Evolutionary conservation across 805 yeast species (phyloP), one percentile per base, ranked within the genome.

Genomic region (Grigorovia humatica): DNA sequence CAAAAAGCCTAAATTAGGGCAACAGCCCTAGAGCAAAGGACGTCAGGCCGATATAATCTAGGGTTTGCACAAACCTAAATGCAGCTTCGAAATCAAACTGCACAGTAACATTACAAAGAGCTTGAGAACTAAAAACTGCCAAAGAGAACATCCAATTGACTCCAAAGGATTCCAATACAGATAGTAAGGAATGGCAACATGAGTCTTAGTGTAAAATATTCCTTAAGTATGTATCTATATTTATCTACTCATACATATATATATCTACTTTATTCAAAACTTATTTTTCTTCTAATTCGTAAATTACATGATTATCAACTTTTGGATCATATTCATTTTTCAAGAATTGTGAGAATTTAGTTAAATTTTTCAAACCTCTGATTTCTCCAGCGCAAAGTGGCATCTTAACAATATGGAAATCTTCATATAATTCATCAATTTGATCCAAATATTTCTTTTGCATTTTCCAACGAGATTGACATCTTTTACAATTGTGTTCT

Each of bases 351-450:
- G 96, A 87, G 64, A 93, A 93, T 67, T 82, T 79, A 67, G 80
- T 83, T 69, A 93, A 77, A 64, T 89, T 88, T 51, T 84, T 85
- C 56, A 87, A 75, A 38, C 99, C 99, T 70, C 99, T 82, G 52
- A 93, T 93, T 72, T 93, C 99, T 57, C 85, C 81, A 47, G 96
- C 96, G 58, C 93, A 80, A 66, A 91, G 80, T 2, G 99, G 99
- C 82, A 93, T 85, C 72, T 88, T 89, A 38, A 93, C 93, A 60
- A 93, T 76, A 66, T 95, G 97, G 76, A 91, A 93, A 70, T 93
- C 99, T 70, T 93, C 99, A 65, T 93, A 93, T 54, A 93, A 76
- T 69, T 93, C 99, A 61, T 79, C 87, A 83, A 93, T 91, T 74
- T 93, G 98, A 65, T 85, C 95, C 62, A 90, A 75, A 67, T 93